Base-by-base conservation (phyloP, 306 rosid genomes). In the Phaseolus lunatus region DNA sequence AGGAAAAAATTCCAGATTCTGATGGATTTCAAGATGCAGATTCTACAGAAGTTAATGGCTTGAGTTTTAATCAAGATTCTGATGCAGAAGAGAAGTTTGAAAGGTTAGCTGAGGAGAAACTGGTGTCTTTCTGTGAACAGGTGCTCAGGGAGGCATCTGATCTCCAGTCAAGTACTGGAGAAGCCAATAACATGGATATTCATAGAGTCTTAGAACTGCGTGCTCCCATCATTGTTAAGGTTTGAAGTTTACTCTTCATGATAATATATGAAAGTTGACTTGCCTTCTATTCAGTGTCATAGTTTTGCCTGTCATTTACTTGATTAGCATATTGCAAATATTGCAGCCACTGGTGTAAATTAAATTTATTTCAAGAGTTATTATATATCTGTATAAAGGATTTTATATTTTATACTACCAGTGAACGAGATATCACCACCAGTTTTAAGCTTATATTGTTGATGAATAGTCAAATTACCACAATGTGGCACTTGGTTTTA, bases 101-200 rank as follows among this genome's bases (percentile, higher is more conserved):
- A 75, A 87, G 89, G 81, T 57, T 90, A 83, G 99, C 97, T 57
- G 99, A 93, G 86, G 97, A 83, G 81, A 93, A 91, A 85, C 83
- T 96, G 80, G 92, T 91, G 52, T 87, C 98, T 67, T 91, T 96
- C 88, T 96, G 96, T 66, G 98, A 89, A 72, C 93, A 89, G 85
- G 96, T 89, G 26, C 98, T 96, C 78, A 83, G 89, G 85, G 99
- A 91, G 87, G 99, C 97, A 80, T 96, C 99, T 70, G 97, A 96
- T 35, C 89, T 96, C 78, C 99, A 96, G 85, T 85, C 91, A 49
- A 85, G 78, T 85, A 86, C 86, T 14, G 98, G 96, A 72, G 97
- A 93, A 71, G 85, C 92, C 65, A 83, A 90, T 70, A 84, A 93
- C 76, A 86, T 92, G 94, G 98, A 89, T 84, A 86, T 91, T 83